These are phyloP conservation scores for Raddia distichophylla DNA, from an alignment of 176 grass and related monocot species.

Conservation along the genomic window DNA sequence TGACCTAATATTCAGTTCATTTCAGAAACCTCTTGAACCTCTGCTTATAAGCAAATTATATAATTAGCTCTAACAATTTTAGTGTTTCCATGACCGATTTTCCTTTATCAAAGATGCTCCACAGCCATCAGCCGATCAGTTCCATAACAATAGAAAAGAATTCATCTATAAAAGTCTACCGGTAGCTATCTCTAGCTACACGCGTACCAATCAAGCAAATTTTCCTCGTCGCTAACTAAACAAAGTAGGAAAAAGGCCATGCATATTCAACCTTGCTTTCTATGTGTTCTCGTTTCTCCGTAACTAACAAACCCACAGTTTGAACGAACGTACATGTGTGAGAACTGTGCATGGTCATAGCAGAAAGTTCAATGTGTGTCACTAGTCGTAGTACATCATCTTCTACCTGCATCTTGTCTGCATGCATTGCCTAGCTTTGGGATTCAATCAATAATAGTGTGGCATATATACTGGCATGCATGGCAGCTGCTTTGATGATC, in stretches of 20 bases:
- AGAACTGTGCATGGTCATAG: neutral
- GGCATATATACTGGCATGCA: neutral
- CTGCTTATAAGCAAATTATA: no score
- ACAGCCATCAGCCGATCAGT: neutral
- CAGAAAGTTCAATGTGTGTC: neutral
- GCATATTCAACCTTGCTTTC: neutral
- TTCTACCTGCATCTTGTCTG: conserved; percentile 21
- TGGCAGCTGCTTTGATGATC: neutral
- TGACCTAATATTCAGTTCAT: no score
- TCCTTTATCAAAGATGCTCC: neutral
- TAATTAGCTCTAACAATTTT: no score
- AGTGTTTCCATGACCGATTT: no score
- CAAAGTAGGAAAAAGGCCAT: neutral
- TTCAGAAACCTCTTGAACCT: no score
- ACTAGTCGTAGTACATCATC: neutral
- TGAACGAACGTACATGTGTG: neutral
- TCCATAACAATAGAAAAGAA: neutral
- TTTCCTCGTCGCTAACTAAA: neutral
- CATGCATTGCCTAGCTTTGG: neutral
- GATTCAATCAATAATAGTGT: neutral
- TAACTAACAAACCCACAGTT: conserved; percentile 19
- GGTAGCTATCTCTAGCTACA: neutral
- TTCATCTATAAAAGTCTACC: neutral
- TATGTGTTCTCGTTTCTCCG: conserved; percentile 23
- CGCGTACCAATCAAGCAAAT: neutral